Conservation (phyloP, 768 basidiomycete genomes). For the Russula ochroleuca region DNA sequence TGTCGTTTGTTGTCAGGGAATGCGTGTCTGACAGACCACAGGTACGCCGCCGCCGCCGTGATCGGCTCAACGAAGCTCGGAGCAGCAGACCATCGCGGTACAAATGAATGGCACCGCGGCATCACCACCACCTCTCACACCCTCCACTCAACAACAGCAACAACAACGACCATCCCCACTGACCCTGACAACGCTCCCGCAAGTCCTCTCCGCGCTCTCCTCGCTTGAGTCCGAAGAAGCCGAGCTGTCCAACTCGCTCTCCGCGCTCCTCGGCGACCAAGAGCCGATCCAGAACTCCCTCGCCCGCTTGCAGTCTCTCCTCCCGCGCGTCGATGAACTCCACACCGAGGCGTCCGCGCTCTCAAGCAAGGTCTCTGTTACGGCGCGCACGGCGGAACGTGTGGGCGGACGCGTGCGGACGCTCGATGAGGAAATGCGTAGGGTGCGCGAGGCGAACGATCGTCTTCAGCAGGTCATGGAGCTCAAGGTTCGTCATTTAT, state of each 20-base stretch:
- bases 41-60: background rate
- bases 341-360: constrained; percentile 53
- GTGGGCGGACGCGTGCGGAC: constrained; percentile 88
- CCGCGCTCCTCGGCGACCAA: constrained; percentile 62
- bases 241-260: constrained; percentile 67
- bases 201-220: constrained; percentile 72
- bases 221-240: constrained; percentile 73
- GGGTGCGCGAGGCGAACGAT: constrained; percentile 87
- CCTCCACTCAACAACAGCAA: background rate
- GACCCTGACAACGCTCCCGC: constrained; percentile 54
- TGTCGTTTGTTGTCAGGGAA: no score
- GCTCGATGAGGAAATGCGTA: constrained; percentile 89
- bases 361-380: constrained; percentile 56
- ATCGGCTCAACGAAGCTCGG: background rate
- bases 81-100: background rate
- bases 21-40: background rate
- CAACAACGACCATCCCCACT: constrained; percentile 28
- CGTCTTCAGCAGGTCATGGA: constrained; percentile 92
- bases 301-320: constrained; percentile 53
- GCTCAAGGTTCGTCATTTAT: constrained; percentile 61
- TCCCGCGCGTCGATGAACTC: constrained; percentile 60
- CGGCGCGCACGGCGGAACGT: constrained; percentile 75
- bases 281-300: constrained; percentile 63
- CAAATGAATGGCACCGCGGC: constrained; percentile 18
- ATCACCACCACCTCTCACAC: constrained; percentile 10